phyloP scores from a whole-genome alignment of 768 basidiomycete species.

The Termitomyces eurrhizus region DNA sequence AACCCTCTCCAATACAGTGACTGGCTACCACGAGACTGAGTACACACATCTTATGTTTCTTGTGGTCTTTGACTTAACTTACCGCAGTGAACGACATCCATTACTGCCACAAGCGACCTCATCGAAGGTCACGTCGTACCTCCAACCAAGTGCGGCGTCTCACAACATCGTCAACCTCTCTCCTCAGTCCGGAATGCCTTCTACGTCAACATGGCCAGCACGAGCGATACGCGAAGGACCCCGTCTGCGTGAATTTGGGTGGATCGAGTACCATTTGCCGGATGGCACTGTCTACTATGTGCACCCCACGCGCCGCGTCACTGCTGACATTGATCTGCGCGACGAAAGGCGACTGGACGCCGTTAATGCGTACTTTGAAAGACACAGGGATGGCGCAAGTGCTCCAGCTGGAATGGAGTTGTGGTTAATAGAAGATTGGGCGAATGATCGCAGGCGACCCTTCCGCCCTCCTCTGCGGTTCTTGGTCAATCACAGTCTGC shows the following conservation, averaged over 20 bases:
- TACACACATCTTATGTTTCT: constrained; percentile 16
- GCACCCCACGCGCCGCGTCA: constrained; percentile 55
- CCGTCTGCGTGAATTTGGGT: constrained; percentile 55
- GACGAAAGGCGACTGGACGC: constrained; percentile 44
- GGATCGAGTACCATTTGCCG: constrained; percentile 75
- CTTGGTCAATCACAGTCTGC: constrained; percentile 66
- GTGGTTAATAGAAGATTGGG: constrained; percentile 52
- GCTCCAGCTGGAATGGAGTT: constrained; percentile 44
- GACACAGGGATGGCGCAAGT: constrained; percentile 25
- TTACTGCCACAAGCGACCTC: constrained; percentile 38
- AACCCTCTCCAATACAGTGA: constrained; percentile 13
- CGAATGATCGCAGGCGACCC: constrained; percentile 18
- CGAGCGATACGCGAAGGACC: constrained; percentile 22
- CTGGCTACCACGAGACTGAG: constrained; percentile 23
- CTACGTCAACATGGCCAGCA: constrained; percentile 16
- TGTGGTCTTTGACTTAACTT: background rate
- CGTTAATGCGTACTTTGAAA: constrained; percentile 45
- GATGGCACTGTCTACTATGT: constrained; percentile 69
- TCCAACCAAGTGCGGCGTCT: constrained; percentile 19
- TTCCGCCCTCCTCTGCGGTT: constrained; percentile 39
- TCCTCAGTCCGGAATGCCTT: constrained; percentile 18
- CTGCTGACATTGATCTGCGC: constrained; percentile 71
- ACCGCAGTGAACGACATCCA: constrained; percentile 48
- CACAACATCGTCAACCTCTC: constrained; percentile 20
- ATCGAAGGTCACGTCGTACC: constrained; percentile 23